Evolutionary conservation across 805 yeast species (phyloP), one percentile per base, ranked within the genome.

Genomic region (Sungouiella blattae): DNA sequence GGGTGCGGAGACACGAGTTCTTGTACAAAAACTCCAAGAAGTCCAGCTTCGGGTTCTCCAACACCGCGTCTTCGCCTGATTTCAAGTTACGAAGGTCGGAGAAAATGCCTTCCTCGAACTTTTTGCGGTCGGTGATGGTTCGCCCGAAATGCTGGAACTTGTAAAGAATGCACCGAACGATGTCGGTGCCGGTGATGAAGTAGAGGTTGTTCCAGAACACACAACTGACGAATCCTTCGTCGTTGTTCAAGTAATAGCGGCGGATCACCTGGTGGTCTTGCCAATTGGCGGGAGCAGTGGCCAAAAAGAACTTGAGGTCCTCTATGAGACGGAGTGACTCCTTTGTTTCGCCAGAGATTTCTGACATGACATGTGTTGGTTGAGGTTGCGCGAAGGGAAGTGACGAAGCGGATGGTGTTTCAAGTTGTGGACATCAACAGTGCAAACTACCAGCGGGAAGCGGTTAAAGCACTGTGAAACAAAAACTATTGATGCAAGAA

Each of bases 261-360:
- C 95, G 72, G 32, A 93, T 85, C 30, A 87, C 81, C 57, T 91
- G 96, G 48, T 83, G 80, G 40, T 80, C 84, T 53, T 80, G 87
- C 95, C 97, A 91, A 52, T 83, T 84, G 4, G 93, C 91, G 0
- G 98, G 98, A 0, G 98, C 98, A 0, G 96, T 87, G 2, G 87
- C 86, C 30, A 91, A 64, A 52, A 91, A 91, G 61, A 83, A 83
- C 64, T 87, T 87, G 47, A 89, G 61, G 52, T 85, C 93, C 44
- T 83, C 88, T 16, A 83, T 79, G 30, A 79, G 63, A 36, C 80
- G 64, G 32, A 82, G 58, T 9, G 83, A 71, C 50, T 78, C 85
- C 32, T 37, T 40, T 25, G 50, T 47, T 11, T 48, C 53, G 7
- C 47, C 50, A 4, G 44, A 18, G 17, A 48, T 22, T 14, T 34